Base-by-base conservation (phyloP, 169 alveolate species). In the Plasmodium blacklocki region DNA sequence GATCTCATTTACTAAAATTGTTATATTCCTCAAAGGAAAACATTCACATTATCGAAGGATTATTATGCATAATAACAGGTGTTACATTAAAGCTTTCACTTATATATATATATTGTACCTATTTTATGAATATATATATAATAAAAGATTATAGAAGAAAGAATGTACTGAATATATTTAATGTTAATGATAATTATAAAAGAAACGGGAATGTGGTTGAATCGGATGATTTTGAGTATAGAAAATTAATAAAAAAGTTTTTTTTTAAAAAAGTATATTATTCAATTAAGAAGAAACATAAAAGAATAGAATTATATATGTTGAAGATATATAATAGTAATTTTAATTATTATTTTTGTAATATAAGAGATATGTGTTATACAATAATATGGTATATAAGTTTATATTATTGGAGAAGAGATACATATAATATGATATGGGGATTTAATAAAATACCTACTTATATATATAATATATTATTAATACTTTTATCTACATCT, bases 331-430 rank as follows among this genome's bases (percentile, higher is more conserved):
- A 83, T 83, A 83, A 83, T 32, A 83, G 91, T 7, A 43, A 45
- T 54, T 67, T 83, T 43, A 67, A 83, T 49, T 83, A 70, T 49
- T 83, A 83, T 63, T 83, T 68, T 50, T 83, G 91, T 29, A 83
- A 68, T 63, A 60, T 68, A 62, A 32, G 83, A 50, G 91, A 83
- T 58, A 72, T 49, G 5, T 63, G 68, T 12, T 83, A 83, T 63
- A 56, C 91, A 19, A 56, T 58, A 43, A 56, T 83, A 43, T 83
- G 91, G 91, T 83, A 67, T 21, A 83, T 68, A 29, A 83, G 91
- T 56, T 63, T 83, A 68, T 83, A 68, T 49, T 83, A 67, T 63
- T 83, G 91, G 91, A 67, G 91, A 18, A 68, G 91, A 68, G 85
- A 83, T 83, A 56, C 59, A 68, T 83, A 83, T 47, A 62, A 67